Evolutionary conservation across 1,284 basidiomycete genomes (phyloP).

Genomic region (Naganishia sp.): DNA sequence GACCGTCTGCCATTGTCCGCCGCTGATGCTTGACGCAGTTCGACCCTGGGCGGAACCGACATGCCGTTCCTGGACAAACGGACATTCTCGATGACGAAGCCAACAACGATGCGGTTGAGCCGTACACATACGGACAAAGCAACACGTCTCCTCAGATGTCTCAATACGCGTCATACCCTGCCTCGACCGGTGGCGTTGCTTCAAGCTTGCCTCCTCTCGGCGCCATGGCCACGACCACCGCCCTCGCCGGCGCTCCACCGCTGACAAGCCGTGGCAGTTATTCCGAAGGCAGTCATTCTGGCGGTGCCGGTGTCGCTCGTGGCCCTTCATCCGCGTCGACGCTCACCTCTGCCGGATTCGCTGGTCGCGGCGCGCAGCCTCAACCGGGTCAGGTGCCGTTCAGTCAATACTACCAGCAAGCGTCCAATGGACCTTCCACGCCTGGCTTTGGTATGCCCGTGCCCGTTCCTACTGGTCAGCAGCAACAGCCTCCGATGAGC

Average conservation of each 20-base stretch:
- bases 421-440: constrained; percentile 7
- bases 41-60: constrained; percentile 47
- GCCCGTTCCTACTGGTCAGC: constrained; percentile 38
- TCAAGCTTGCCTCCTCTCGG: constrained; percentile 37
- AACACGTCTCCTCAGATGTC: constrained; percentile 47
- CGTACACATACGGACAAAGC: constrained; percentile 43
- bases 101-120: constrained; percentile 44
- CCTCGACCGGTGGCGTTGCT: constrained; percentile 8
- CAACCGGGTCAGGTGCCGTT: constrained; percentile 20
- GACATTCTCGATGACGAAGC: constrained; percentile 46
- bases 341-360: constrained; percentile 44
- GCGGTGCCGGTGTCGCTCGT: constrained; percentile 37
- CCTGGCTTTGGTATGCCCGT: constrained; percentile 34
- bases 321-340: constrained; percentile 44
- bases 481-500: constrained; percentile 2
- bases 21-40: constrained; percentile 39
- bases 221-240: constrained; percentile 33
- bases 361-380: constrained; percentile 43
- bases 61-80: constrained; percentile 40
- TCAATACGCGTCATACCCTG: constrained; percentile 39
- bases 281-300: constrained; percentile 12
- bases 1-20: neutral
- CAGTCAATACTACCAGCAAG: constrained; percentile 15
- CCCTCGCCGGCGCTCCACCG: constrained; percentile 38
- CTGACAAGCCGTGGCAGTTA: constrained; percentile 23